Evolutionary conservation across 768 basidiomycete species (phyloP).

Genomic region (Agaricus blazei): DNA sequence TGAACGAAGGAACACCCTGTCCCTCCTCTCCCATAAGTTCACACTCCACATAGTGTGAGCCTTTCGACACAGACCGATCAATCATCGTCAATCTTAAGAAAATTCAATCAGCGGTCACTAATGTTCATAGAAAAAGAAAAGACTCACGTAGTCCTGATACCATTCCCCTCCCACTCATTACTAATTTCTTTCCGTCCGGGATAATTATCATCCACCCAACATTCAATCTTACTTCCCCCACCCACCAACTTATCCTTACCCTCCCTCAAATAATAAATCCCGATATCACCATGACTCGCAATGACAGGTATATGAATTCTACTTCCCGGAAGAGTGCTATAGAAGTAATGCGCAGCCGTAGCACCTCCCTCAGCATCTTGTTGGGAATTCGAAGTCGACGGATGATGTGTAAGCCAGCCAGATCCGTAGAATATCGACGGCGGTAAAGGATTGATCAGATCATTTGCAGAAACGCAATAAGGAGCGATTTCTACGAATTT

Average conservation of each 20-base stretch:
- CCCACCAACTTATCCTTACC: slow-evolving; percentile 54
- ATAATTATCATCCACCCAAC: slow-evolving; percentile 98
- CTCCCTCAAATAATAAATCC: slow-evolving; percentile 84
- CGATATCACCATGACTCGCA: slow-evolving; percentile 87
- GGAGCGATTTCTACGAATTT: slow-evolving; percentile 86
- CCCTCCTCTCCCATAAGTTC: slow-evolving; percentile 86
- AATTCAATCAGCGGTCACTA: not conserved
- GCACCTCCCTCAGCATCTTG: slow-evolving; percentile 18
- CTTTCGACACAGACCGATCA: slow-evolving; percentile 78
- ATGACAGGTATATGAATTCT: slow-evolving; percentile 79
- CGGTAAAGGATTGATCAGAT: slow-evolving; percentile 96
- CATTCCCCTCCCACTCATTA: slow-evolving; percentile 32
- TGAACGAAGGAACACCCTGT: slow-evolving; percentile 72
- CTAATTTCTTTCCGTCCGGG: slow-evolving; percentile 70
- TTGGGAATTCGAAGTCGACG: slow-evolving; percentile 27
- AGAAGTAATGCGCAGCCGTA: slow-evolving; percentile 83
- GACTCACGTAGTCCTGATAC: slow-evolving; percentile 52
- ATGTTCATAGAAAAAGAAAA: not conserved
- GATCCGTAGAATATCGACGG: slow-evolving; percentile 89
- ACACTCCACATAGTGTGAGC: slow-evolving; percentile 94
- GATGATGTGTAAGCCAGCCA: slow-evolving; percentile 84
- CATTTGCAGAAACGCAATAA: slow-evolving; percentile 94
- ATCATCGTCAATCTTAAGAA: slow-evolving; percentile 69
- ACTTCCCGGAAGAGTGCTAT: slow-evolving; percentile 80
- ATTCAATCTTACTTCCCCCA: slow-evolving; percentile 66